phyloP scores from a whole-genome alignment of 139 green algal species.

The Eudorina sp. region DNA sequence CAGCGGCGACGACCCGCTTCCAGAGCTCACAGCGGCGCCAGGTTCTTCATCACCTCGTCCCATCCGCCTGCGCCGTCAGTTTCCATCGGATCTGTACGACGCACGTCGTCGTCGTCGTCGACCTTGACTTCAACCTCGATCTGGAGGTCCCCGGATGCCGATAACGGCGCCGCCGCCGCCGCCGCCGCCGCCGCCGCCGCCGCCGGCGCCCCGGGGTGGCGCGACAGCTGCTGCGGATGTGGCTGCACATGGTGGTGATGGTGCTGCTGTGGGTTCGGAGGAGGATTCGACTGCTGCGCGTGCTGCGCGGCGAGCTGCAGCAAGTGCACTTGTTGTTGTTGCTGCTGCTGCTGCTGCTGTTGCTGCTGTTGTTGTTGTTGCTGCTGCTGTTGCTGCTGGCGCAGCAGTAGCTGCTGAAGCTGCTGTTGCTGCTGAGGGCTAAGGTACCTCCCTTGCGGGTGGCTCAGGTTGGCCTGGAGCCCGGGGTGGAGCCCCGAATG shows the following conservation, averaged over 20 bases:
- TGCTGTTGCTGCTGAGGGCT: not conserved
- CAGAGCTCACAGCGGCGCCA: not conserved
- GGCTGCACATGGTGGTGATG: too few relatives aligned
- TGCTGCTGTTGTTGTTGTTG: not conserved
- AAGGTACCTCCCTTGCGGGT: too few relatives aligned
- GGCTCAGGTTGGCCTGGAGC: too few relatives aligned
- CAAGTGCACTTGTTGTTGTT: not conserved
- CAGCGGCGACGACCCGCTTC: too few relatives aligned
- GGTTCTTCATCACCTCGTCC: not conserved
- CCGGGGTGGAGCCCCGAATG: too few relatives aligned
- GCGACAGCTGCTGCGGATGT: too few relatives aligned
- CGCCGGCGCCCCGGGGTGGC: too few relatives aligned
- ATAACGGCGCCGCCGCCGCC: not conserved
- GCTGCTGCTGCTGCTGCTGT: not conserved
- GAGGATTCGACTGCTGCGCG: too few relatives aligned
- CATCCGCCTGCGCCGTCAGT: not conserved
- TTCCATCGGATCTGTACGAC: not conserved
- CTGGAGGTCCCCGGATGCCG: not conserved
- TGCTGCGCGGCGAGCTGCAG: too few relatives aligned
- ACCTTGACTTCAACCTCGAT: not conserved
- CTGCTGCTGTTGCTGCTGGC: too few relatives aligned
- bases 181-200: too few relatives aligned
- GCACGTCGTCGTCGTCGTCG: not conserved
- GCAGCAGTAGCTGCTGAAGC: not conserved
- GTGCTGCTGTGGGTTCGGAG: too few relatives aligned